Conservation (phyloP, 805 yeast species). For the Cyberlindnera mycetangii region DNA sequence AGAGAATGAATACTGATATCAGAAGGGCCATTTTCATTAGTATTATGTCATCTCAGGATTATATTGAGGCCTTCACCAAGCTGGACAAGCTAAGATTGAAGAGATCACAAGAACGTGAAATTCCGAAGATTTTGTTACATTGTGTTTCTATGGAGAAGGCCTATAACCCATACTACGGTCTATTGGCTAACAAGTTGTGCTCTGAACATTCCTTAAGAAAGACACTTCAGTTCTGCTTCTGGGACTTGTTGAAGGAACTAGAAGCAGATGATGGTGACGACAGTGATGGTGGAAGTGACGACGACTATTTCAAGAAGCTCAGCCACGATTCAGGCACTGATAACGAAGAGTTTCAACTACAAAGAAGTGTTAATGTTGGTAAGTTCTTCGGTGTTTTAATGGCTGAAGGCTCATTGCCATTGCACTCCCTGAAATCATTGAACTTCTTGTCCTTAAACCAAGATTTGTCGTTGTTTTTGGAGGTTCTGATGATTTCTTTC, state of each 20-base stretch:
- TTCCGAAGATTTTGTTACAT: conserved; percentile 80
- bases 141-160: conserved; percentile 80
- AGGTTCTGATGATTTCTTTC: conserved; percentile 66
- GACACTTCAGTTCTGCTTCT: conserved; percentile 81
- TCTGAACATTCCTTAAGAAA: conserved; percentile 72
- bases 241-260: conserved; percentile 79
- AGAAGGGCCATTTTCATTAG: conserved; percentile 92
- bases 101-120: conserved; percentile 78
- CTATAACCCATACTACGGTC: conserved; percentile 87
- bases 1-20: conserved; percentile 93
- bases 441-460: conserved; percentile 63
- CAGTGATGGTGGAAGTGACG: conserved; percentile 26
- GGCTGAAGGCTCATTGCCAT: conserved; percentile 67
- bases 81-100: conserved; percentile 77
- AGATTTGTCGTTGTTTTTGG: conserved; percentile 68
- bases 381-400: conserved; percentile 75
- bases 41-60: conserved; percentile 93
- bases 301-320: conserved; percentile 27
- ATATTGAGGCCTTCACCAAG: conserved; percentile 79
- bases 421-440: conserved; percentile 69
- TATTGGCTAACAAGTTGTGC: conserved; percentile 74
- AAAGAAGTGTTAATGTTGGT: conserved; percentile 68
- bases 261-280: conserved; percentile 51
- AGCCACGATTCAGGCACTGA: conserved; percentile 33
- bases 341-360: conserved; percentile 55